Evolutionary conservation across 768 basidiomycete genomes (phyloP).

Genomic region (Ephemerocybe angulata): DNA sequence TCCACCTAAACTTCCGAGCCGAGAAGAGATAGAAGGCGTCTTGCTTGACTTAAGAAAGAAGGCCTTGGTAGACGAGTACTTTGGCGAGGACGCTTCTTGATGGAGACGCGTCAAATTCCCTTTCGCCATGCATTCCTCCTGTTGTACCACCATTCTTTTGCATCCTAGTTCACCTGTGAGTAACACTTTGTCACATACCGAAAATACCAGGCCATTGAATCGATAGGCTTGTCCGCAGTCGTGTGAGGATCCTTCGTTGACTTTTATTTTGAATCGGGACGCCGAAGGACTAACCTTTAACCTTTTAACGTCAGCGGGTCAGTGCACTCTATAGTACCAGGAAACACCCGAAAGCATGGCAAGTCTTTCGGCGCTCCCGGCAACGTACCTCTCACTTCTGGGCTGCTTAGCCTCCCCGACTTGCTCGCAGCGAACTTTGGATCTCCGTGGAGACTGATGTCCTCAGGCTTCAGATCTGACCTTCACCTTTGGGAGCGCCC

Average conservation of each 20-base stretch:
- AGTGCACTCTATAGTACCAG: too few relatives aligned
- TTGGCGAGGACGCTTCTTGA: constrained; percentile 35
- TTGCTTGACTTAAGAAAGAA: constrained; percentile 76
- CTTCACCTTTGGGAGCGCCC: neutral
- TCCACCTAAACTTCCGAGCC: constrained; percentile 71
- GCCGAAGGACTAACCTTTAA: too few relatives aligned
- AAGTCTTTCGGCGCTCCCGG: too few relatives aligned
- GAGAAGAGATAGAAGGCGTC: constrained; percentile 74
- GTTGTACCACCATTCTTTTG: neutral
- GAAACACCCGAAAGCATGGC: too few relatives aligned
- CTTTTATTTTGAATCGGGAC: too few relatives aligned
- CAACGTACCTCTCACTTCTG: too few relatives aligned
- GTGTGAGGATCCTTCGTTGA: too few relatives aligned
- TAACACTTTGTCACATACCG: neutral
- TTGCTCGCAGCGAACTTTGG: neutral
- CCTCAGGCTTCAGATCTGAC: neutral
- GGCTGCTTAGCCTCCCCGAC: neutral
- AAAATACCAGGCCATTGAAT: neutral
- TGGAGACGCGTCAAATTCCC: neutral
- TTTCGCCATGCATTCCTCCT: neutral
- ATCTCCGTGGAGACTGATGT: neutral
- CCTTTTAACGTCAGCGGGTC: too few relatives aligned
- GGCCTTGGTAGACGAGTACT: constrained; percentile 75
- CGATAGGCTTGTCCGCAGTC: neutral
- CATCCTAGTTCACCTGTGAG: neutral